phyloP scores from a whole-genome alignment of 768 basidiomycete species.

The Auriculariales sp. region DNA sequence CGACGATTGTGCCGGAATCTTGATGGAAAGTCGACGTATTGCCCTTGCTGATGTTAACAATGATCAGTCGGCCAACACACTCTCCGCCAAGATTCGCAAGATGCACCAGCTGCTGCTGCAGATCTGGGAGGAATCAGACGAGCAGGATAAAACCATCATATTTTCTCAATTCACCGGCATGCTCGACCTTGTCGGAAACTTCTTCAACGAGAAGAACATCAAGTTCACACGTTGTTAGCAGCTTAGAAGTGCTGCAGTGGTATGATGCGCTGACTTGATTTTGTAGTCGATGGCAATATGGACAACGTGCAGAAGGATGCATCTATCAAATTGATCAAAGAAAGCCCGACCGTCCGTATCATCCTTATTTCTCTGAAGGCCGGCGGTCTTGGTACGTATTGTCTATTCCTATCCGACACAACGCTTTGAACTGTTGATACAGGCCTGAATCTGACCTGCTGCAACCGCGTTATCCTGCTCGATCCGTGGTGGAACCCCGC shows the following conservation, averaged over 20 bases:
- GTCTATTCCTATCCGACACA: background rate
- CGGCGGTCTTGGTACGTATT: conserved; percentile 65
- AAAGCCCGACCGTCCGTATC: conserved; percentile 39
- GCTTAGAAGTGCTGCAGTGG: conserved; percentile 41
- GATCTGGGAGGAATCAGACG: conserved; percentile 41
- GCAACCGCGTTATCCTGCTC: conserved; percentile 86
- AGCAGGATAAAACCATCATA: conserved; percentile 83
- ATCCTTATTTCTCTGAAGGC: conserved; percentile 96
- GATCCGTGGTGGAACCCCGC: conserved; percentile 96
- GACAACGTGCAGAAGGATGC: conserved; percentile 57
- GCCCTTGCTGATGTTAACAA: no score
- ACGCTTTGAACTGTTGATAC: background rate
- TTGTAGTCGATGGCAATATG: conserved; percentile 88
- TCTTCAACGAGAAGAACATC: conserved; percentile 52
- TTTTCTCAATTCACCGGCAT: conserved; percentile 84
- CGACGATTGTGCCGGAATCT: conserved; percentile 39
- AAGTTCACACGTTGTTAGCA: conserved; percentile 76
- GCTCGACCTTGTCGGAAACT: conserved; percentile 78
- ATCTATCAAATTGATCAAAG: conserved; percentile 59
- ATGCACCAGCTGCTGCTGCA: conserved; percentile 55
- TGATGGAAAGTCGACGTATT: conserved; percentile 29
- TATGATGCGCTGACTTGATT: conserved; percentile 37
- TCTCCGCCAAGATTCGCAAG: conserved; percentile 84
- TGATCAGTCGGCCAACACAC: no score
- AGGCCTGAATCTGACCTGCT: conserved; percentile 84